These are phyloP conservation scores for Acer yangbiense DNA, from an alignment of 345 rosid species.

Conservation along the genomic window DNA sequence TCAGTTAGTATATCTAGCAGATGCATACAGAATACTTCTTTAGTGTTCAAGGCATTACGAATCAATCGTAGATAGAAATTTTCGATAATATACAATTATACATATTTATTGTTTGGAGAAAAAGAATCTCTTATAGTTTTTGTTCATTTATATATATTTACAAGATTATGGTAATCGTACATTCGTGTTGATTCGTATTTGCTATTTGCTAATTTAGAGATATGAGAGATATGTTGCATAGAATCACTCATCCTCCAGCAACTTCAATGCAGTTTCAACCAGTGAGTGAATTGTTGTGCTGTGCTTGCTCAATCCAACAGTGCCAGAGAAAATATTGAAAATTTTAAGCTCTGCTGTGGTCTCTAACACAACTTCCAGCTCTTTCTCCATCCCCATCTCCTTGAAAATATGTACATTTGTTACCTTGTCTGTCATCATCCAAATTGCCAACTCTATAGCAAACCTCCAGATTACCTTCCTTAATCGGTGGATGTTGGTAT, in stretches of 20 bases:
- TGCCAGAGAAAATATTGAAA: constrained; percentile 77
- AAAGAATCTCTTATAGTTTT: constrained; percentile 13
- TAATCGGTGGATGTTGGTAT: constrained; percentile 55
- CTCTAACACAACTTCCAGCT: constrained; percentile 60
- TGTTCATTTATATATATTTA: neutral
- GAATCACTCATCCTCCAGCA: constrained; percentile 23
- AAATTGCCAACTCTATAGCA: constrained; percentile 69
- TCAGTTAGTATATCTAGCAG: too few species aligned
- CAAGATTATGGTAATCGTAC: neutral
- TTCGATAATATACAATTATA: neutral
- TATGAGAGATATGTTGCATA: too few species aligned
- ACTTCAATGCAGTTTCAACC: constrained; percentile 44
- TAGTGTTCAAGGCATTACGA: too few species aligned
- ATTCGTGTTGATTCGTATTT: too few species aligned
- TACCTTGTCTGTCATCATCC: constrained; percentile 71
- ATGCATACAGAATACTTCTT: too few species aligned
- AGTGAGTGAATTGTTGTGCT: constrained; percentile 60
- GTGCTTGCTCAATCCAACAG: constrained; percentile 69
- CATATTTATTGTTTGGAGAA: constrained; percentile 19
- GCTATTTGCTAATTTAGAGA: too few species aligned
- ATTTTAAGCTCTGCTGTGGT: constrained; percentile 77
- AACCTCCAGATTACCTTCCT: too few species aligned
- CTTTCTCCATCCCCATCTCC: constrained; percentile 51
- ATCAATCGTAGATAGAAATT: too few species aligned
- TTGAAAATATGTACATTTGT: constrained; percentile 35